Conservation (phyloP, 495 filamentous ascomycete species). For the Tuber calosporum region DNA sequence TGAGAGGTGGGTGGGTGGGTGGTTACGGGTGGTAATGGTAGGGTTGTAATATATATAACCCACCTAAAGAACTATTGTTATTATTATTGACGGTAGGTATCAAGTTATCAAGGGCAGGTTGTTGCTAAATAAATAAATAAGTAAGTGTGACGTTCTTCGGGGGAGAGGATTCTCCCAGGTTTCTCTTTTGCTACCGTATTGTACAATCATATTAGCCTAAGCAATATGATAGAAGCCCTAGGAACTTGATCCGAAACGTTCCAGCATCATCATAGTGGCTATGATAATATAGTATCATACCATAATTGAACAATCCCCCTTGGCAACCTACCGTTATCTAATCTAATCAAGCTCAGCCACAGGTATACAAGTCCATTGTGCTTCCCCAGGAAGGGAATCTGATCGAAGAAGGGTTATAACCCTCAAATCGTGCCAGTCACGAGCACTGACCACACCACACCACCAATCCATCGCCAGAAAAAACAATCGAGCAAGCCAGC, state of each 20-base stretch:
- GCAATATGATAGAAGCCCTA: neutral
- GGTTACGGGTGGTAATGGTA: neutral
- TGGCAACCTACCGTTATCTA: neutral
- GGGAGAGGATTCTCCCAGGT: neutral
- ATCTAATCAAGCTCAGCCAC: neutral
- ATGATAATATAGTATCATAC: no score
- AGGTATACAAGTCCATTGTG: no score
- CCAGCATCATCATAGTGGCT: neutral
- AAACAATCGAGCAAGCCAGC: neutral
- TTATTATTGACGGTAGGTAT: no score
- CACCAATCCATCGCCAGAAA: neutral
- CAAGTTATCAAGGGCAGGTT: neutral
- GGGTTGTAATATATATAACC: neutral
- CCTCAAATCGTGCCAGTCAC: neutral
- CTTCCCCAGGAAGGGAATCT: no score
- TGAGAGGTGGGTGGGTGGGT: constrained; percentile 1
- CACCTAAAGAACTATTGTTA: neutral
- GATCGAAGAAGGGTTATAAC: neutral
- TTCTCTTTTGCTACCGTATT: neutral
- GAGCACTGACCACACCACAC: neutral
- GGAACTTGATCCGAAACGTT: neutral
- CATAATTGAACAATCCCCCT: neutral
- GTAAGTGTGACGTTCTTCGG: neutral
- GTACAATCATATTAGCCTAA: neutral
- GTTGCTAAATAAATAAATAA: neutral